These are phyloP conservation scores for Ciborinia camelliae DNA, from an alignment of 2,329 filamentous ascomycete genomes.

Conservation along the genomic window DNA sequence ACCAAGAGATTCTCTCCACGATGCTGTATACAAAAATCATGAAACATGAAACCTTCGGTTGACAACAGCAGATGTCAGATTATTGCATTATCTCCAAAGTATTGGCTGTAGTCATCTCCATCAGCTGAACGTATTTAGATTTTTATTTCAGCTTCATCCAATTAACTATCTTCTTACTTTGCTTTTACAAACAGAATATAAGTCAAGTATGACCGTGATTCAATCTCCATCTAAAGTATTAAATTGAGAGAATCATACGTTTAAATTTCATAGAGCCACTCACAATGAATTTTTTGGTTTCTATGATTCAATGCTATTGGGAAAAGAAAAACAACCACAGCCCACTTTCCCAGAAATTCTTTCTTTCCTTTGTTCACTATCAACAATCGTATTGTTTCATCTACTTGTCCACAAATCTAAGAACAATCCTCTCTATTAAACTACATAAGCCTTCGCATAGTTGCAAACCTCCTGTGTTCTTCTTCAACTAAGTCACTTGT, in stretches of 20 bases:
- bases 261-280: not conserved
- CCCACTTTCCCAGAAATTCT: no score
- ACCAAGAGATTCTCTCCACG: not conserved
- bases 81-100: not conserved
- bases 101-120: slow-evolving; percentile 2
- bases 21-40: not conserved
- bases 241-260: not conserved
- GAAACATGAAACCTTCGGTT: slow-evolving; percentile 10
- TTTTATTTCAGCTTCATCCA: slow-evolving; percentile 1
- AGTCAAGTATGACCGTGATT: slow-evolving; percentile 3
- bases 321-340: no score
- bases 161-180: not conserved
- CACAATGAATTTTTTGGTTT: not conserved
- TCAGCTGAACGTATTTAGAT: not conserved
- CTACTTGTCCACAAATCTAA: not conserved
- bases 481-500: not conserved
- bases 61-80: not conserved
- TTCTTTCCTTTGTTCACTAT: not conserved
- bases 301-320: not conserved
- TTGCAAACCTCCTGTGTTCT: not conserved
- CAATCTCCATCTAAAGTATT: slow-evolving; percentile 1
- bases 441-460: not conserved
- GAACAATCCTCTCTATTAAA: not conserved
- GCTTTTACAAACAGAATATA: not conserved
- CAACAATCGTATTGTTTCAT: not conserved